These are phyloP conservation scores for Cryphonectria japonica DNA, from an alignment of 2,329 filamentous ascomycete species.

Conservation along the genomic window DNA sequence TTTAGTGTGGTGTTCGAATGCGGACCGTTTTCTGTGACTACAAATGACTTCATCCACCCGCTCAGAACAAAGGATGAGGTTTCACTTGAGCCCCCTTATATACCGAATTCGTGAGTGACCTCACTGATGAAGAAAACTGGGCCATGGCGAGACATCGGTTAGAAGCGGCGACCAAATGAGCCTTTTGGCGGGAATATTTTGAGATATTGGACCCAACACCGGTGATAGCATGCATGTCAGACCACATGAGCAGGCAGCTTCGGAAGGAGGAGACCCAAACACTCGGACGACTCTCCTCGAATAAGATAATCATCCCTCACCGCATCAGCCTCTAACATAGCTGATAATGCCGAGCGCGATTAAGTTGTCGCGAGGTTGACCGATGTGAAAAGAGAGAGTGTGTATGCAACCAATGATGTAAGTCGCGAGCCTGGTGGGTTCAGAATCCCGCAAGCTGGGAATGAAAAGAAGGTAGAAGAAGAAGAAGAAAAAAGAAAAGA, in stretches of 20 bases:
- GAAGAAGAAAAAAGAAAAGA: not conserved
- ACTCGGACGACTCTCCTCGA: constrained; percentile 4
- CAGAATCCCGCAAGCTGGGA: not conserved
- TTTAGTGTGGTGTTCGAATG: not conserved
- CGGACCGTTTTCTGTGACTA: too few species aligned
- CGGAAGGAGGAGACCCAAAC: not conserved
- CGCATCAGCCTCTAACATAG: not conserved
- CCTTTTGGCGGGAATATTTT: not conserved
- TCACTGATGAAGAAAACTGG: not conserved
- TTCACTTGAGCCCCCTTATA: not conserved
- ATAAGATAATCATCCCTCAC: too few species aligned
- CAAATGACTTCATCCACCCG: not conserved
- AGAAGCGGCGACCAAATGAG: constrained; percentile 14
- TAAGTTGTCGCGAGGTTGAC: not conserved
- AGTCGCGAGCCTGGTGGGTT: not conserved
- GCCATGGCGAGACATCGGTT: constrained; percentile 5
- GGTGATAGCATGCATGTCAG: constrained; percentile 12
- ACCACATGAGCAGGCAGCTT: constrained; percentile 15
- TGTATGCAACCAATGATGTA: not conserved
- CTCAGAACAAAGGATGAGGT: not conserved
- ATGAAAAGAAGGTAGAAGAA: too few species aligned
- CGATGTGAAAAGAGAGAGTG: not conserved
- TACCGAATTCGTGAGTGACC: not conserved
- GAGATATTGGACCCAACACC: constrained; percentile 2
- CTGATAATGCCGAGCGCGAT: not conserved